A percentile compares a stretch with the other conserved stretches of the same genome.
phyloP scores from a whole-genome alignment of 2,329 filamentous ascomycete species.

The Boeremia exigua region DNA sequence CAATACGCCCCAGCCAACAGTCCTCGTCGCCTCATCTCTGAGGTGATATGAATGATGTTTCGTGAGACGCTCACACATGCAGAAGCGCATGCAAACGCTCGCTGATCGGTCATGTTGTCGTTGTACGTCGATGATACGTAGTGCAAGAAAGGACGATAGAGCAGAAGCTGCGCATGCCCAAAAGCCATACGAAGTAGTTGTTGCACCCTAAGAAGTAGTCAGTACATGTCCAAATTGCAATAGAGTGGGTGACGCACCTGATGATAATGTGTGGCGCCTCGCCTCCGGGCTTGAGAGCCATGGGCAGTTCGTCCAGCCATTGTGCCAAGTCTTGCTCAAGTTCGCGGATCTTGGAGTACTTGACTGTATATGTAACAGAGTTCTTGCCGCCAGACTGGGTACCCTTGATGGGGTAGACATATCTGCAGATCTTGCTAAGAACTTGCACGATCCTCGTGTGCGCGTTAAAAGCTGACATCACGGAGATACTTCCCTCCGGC shows the following conservation, averaged over 20 bases:
- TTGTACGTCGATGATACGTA: slow-evolving; percentile 71
- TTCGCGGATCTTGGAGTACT: slow-evolving; percentile 68
- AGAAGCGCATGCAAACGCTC: slow-evolving; percentile 77
- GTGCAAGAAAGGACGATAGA: slow-evolving; percentile 84
- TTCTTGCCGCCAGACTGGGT: slow-evolving; percentile 45
- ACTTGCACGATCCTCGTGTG: slow-evolving; percentile 65
- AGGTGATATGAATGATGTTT: slow-evolving; percentile 80
- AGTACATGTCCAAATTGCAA: neutral
- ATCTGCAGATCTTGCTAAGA: slow-evolving; percentile 66
- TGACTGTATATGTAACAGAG: slow-evolving; percentile 64
- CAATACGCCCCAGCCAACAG: slow-evolving; percentile 83
- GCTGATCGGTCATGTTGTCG: slow-evolving; percentile 67
- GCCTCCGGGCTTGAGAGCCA: slow-evolving; percentile 77
- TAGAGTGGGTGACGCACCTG: slow-evolving; percentile 63
- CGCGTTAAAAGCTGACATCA: slow-evolving; percentile 67
- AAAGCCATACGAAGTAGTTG: slow-evolving; percentile 81
- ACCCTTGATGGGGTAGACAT: slow-evolving; percentile 68
- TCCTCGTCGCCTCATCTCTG: slow-evolving; percentile 76
- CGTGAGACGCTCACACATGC: slow-evolving; percentile 70
- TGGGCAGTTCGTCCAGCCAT: slow-evolving; percentile 73
- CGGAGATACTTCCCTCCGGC: slow-evolving; percentile 60
- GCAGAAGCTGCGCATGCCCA: slow-evolving; percentile 80
- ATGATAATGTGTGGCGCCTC: slow-evolving; percentile 77
- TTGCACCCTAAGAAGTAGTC: slow-evolving; percentile 58
- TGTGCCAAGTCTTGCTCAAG: slow-evolving; percentile 67